Base-by-base conservation (phyloP, 768 basidiomycete species). In the Leccinum arenicola region DNA sequence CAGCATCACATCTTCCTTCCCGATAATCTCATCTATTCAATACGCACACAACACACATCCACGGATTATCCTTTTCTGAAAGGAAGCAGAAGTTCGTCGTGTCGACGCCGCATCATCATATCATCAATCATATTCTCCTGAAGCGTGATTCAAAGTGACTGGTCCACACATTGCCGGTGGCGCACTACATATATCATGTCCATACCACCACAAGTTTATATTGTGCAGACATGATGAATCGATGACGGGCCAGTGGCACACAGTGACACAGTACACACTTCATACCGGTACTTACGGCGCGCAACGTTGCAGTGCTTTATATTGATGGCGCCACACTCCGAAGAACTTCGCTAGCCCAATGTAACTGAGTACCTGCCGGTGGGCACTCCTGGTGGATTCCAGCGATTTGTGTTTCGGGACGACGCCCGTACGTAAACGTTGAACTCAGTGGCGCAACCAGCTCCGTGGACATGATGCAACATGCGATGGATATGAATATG, bases 401-500 rank as follows among this genome's bases (percentile, higher is more conserved):
- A 45, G 11, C 56, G 43, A 40, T 45, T 56, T 49, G 61, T 57
- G 43, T 45, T 45, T 45, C 43, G 43, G 43, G 38, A 33, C 17
- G 31, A 54, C 35, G 48, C 43, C 19, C 51, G 12, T 61, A 67
- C 61, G 68, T 69, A 69, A 67, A 36, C n/a, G 43, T 43, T 21
- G 43, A 45, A 45, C 43, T 31, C 14, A n/a, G 60, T 65, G 65
- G 61, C 65, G 45, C 55, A 54, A 50, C 43, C 43, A 45, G 23
- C 60, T 65, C 60, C 61, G 61, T 67, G 60, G 65, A 56, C 50
- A 59, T 55, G 36, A 45, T 45, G 19, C 43, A 45, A 45, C 43
- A 19, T 21, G 9, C 43, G 19, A 45, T 19, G 43, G n/a, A 45
- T 43, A n/a, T 19, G 43, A 45, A 45, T n/a, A 45, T 19, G 19